Conservation (phyloP, 1,284 basidiomycete genomes). For the Ganoderma multipileum region DNA sequence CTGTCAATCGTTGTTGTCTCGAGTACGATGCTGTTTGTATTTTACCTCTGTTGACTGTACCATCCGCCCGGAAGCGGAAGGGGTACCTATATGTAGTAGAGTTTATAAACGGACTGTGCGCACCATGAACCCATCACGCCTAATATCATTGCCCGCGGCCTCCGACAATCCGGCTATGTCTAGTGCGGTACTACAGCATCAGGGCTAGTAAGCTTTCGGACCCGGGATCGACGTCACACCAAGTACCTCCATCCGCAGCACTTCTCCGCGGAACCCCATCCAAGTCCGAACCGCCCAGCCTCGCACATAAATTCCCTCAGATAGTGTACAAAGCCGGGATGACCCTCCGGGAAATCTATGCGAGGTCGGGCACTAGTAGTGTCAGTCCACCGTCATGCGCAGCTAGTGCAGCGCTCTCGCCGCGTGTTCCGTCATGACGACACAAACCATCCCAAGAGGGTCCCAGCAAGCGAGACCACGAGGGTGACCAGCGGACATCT, state of each 20-base stretch:
- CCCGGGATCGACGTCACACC: not conserved
- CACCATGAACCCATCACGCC: not conserved
- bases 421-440: not conserved
- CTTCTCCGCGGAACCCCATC: not conserved
- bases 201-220: not conserved
- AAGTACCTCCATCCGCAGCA: not conserved
- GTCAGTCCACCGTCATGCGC: not conserved
- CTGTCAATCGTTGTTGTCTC: not conserved
- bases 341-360: not conserved
- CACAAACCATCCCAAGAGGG: not conserved
- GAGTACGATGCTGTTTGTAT: not conserved
- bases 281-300: not conserved
- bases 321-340: not conserved
- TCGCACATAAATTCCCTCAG: not conserved
- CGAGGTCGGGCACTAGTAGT: too few relatives aligned
- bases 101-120: not conserved
- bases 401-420: not conserved
- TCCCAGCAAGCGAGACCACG: not conserved
- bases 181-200: not conserved
- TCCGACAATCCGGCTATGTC: not conserved
- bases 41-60: not conserved
- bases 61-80: not conserved
- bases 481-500: constrained; percentile 47
- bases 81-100: not conserved
- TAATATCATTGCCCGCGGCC: not conserved